Evolutionary conservation across 1,284 basidiomycete genomes (phyloP).

Genomic region (Grifola frondosa): DNA sequence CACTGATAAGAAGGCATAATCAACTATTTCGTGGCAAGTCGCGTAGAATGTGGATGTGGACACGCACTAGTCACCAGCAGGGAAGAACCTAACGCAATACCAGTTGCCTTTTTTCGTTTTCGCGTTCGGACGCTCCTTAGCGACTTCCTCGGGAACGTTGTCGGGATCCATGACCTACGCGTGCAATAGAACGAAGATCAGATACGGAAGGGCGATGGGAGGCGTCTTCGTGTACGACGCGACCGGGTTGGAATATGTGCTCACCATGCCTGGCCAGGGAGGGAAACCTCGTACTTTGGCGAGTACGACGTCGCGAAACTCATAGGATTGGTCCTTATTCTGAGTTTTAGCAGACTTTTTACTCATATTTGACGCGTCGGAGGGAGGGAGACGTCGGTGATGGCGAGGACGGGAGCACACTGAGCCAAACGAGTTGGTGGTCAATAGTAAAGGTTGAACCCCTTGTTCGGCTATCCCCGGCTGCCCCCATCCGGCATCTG

Average conservation of each 20-base stretch:
- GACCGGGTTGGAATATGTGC: conserved; percentile 29
- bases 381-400: conserved; percentile 6
- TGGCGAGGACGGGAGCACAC: conserved; percentile 6
- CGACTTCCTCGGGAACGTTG: conserved; percentile 56
- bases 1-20: conserved; percentile 44
- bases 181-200: conserved; percentile 7
- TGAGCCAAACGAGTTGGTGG: conserved; percentile 23
- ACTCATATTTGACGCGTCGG: conserved; percentile 53
- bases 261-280: conserved; percentile 87
- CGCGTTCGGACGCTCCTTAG: conserved; percentile 62
- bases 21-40: too few relatives aligned
- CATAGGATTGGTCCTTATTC: conserved; percentile 46
- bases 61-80: conserved; percentile 82
- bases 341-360: conserved; percentile 55
- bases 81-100: conserved; percentile 88
- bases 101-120: conserved; percentile 65
- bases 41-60: too few relatives aligned
- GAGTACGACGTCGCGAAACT: conserved; percentile 80
- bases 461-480: conserved; percentile 26
- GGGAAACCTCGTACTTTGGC: conserved; percentile 94
- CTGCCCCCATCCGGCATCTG: conserved; percentile 20
- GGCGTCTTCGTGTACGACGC: conserved; percentile 15
- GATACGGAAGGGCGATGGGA: conserved; percentile 1
- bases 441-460: conserved; percentile 27
- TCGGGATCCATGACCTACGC: conserved; percentile 75